These are phyloP conservation scores for Exophiala spinifera DNA, from an alignment of 2,329 filamentous ascomycete species.

Conservation along the genomic window DNA sequence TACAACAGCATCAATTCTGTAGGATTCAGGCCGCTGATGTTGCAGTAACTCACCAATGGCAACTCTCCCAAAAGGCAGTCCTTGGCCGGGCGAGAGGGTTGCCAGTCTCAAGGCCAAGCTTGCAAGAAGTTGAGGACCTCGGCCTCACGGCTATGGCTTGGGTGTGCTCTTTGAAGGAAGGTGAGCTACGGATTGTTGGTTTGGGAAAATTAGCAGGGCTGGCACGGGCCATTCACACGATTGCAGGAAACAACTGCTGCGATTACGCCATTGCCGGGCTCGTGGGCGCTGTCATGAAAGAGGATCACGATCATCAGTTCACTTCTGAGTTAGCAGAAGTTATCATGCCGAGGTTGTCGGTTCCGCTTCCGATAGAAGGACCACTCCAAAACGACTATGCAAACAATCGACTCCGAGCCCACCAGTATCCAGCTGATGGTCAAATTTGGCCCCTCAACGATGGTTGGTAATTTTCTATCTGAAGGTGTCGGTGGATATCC, in stretches of 20 bases:
- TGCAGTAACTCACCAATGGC: slow-evolving; percentile 13
- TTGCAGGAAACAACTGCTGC: neutral
- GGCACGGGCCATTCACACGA: neutral
- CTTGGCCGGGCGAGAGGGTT: neutral
- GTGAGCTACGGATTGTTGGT: slow-evolving; percentile 13
- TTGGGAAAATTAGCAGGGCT: slow-evolving; percentile 11
- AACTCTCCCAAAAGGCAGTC: slow-evolving; percentile 4
- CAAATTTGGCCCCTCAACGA: too few species aligned
- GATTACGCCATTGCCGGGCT: slow-evolving; percentile 3
- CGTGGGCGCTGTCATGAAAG: slow-evolving; percentile 8
- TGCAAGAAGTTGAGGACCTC: neutral
- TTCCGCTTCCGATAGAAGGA: neutral
- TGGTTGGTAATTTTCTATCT: too few species aligned
- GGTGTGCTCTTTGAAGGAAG: slow-evolving; percentile 10
- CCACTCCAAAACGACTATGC: neutral
- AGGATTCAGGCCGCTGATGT: slow-evolving; percentile 15
- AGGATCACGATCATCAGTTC: slow-evolving; percentile 13
- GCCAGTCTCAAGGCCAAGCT: too few species aligned
- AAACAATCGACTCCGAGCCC: too few species aligned
- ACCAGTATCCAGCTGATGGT: too few species aligned
- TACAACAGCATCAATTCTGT: neutral
- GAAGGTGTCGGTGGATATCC: too few species aligned
- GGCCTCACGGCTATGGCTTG: slow-evolving; percentile 11
- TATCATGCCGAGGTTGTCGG: slow-evolving; percentile 4
- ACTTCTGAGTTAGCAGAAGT: slow-evolving; percentile 6